These are phyloP conservation scores for Poa pratensis DNA, from an alignment of 176 grass and related monocot genomes.

Conservation along the genomic window DNA sequence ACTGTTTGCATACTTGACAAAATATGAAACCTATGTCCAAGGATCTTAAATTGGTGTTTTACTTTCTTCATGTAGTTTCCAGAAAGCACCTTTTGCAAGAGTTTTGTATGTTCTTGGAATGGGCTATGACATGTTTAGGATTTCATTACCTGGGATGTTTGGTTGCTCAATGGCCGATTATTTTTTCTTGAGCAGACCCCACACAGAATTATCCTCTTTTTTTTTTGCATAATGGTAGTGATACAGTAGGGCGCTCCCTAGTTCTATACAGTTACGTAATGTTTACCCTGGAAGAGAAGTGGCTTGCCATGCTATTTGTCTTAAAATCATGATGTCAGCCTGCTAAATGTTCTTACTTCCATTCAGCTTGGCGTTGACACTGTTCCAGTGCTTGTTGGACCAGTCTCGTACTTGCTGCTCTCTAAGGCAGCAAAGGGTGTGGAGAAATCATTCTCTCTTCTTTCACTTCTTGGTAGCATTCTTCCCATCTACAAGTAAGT, in stretches of 20 bases:
- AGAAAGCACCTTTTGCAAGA: neutral
- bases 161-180: neutral
- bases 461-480: conserved; percentile 76
- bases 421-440: conserved; percentile 97
- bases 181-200: neutral
- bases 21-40: neutral
- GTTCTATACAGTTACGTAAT: neutral
- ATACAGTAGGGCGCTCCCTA: neutral
- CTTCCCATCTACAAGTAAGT: conserved; percentile 93
- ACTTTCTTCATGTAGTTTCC: neutral
- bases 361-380: conserved; percentile 85
- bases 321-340: neutral
- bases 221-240: conserved; percentile 21
- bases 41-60: neutral
- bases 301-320: conserved; percentile 8
- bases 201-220: neutral
- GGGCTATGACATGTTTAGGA: neutral
- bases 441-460: conserved; percentile 88
- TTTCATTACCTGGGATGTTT: conserved; percentile 19
- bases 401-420: conserved; percentile 90
- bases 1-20: neutral
- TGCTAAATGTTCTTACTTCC: conserved; percentile 31
- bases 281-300: conserved; percentile 14
- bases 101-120: neutral
- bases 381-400: conserved; percentile 89